Evolutionary conservation across 352 stramenopile species (phyloP).

Genomic region (Pythium guiyangense): DNA sequence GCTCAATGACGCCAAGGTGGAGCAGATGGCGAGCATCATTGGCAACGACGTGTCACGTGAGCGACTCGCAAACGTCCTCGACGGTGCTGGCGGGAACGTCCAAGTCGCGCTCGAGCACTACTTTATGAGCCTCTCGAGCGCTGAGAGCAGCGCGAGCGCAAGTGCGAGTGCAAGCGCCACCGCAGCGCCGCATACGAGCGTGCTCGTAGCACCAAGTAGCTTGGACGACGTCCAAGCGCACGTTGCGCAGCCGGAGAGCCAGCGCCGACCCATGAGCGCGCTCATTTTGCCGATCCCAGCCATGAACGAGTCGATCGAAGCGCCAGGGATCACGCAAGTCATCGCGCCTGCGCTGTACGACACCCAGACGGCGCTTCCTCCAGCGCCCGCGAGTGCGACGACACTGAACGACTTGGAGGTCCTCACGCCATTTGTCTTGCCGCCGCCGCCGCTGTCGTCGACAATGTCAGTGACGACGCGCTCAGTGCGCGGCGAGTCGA

Average conservation of each 20-base stretch:
- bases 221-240: slow-evolving; percentile 24
- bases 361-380: slow-evolving; percentile 7
- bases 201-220: slow-evolving; percentile 1
- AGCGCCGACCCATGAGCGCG: slow-evolving; percentile 52
- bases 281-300: slow-evolving; percentile 71
- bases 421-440: not conserved
- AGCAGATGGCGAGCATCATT: slow-evolving; percentile 85
- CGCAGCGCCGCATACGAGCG: not conserved
- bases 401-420: not conserved
- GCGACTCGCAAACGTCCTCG: slow-evolving; percentile 64
- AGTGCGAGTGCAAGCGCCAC: not conserved
- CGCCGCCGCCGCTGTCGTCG: not conserved
- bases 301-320: slow-evolving; percentile 20
- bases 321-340: slow-evolving; percentile 11
- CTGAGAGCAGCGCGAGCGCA: slow-evolving; percentile 16
- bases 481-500: slow-evolving; percentile 13
- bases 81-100: slow-evolving; percentile 75
- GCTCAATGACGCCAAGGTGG: slow-evolving; percentile 65
- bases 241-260: slow-evolving; percentile 28
- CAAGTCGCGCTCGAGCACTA: slow-evolving; percentile 87
- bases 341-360: slow-evolving; percentile 9
- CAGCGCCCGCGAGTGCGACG: not conserved
- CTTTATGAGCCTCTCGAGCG: slow-evolving; percentile 76
- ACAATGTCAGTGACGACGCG: not conserved
- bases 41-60: slow-evolving; percentile 68